Base-by-base conservation (phyloP, 139 green algal species). In the Pleodorina starrii region DNA sequence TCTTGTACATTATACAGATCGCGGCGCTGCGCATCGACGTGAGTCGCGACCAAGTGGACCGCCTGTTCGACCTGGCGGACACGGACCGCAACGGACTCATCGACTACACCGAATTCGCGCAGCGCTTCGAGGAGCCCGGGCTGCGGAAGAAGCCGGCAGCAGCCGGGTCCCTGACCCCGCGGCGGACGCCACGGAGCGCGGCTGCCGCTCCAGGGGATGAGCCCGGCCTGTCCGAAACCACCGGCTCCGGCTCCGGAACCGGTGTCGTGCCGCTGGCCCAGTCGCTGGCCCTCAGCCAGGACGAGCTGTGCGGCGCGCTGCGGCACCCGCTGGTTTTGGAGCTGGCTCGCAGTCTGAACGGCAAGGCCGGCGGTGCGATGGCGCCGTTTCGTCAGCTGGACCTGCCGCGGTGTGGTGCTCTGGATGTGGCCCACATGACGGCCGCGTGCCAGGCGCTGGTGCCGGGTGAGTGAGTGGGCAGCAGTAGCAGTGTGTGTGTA, bases 81-180 rank as follows among this genome's bases (percentile, higher is more conserved):
- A 54, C 19, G 54, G 73, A 90, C 42, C 2, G 16, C 4, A 42
- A 46, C 44, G 85, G 85, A 17, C 1, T 21, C 38, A 60, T 90
- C 7, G 73, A 90, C 72, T 90, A 90, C 44, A 59, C 57, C n/a
- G 85, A 90, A 29, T 90, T 85, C 42, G 60, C 54, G 42, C 66
- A 60, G 25, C 36, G 60, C 12, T 87, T 87, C 42, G 81, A 87
- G 19, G 81, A 78, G 23, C 43, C 51, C 23, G 79, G 79, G 23
- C 32, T 85, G 51, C 2, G 43, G 68, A 46, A n/a, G n/a, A n/a
- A n/a, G n/a, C n/a, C n/a, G n/a, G 35, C 68, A 76, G 54, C 54
- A 66, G 29, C 21, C 54, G 54, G 25, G 7, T 66, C 54, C n/a
- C n/a, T n/a, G n/a, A n/a, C n/a, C n/a, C n/a, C n/a, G n/a, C n/a